Evolutionary conservation across 805 yeast genomes (phyloP).

Genomic region (Naumovozyma baii): DNA sequence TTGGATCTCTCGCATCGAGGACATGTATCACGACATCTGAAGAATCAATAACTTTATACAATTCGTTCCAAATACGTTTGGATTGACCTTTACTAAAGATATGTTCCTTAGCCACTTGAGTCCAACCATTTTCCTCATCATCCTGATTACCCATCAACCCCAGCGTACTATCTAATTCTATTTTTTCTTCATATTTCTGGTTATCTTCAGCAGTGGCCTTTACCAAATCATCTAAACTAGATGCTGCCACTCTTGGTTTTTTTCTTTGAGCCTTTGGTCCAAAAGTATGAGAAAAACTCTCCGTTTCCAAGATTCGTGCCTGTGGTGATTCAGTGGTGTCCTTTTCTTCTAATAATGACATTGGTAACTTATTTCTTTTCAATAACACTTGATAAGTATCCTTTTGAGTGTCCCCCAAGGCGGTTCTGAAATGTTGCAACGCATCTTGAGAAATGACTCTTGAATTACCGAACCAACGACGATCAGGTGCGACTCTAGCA

Average conservation of each 20-base stretch:
- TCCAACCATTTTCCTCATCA: constrained; percentile 63
- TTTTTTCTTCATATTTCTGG: constrained; percentile 58
- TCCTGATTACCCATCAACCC: constrained; percentile 69
- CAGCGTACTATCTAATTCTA: constrained; percentile 61
- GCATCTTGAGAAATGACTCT: constrained; percentile 98
- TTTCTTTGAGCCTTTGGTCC: constrained; percentile 95
- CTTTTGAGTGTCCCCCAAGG: constrained; percentile 74
- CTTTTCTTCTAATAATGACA: constrained; percentile 87
- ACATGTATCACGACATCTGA: constrained; percentile 96
- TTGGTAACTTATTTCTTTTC: constrained; percentile 85
- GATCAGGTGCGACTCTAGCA: constrained; percentile 91
- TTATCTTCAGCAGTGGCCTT: constrained; percentile 46
- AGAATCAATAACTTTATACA: constrained; percentile 93
- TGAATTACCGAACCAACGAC: constrained; percentile 96
- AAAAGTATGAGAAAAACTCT: constrained; percentile 68
- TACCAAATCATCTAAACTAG: constrained; percentile 73
- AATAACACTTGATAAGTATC: constrained; percentile 80
- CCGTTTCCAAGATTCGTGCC: constrained; percentile 78
- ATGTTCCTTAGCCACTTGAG: constrained; percentile 88
- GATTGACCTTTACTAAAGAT: constrained; percentile 96
- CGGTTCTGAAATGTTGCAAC: constrained; percentile 84
- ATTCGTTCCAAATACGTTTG: constrained; percentile 96
- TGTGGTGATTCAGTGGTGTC: constrained; percentile 68
- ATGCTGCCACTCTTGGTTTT: constrained; percentile 73
- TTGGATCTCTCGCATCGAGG: constrained; percentile 92